Percentiles rank a stretch among this genome's conserved stretches.
Evolutionary conservation across 371 early-diverging fungal species (phyloP).

Genomic region (Smittium culicis): DNA sequence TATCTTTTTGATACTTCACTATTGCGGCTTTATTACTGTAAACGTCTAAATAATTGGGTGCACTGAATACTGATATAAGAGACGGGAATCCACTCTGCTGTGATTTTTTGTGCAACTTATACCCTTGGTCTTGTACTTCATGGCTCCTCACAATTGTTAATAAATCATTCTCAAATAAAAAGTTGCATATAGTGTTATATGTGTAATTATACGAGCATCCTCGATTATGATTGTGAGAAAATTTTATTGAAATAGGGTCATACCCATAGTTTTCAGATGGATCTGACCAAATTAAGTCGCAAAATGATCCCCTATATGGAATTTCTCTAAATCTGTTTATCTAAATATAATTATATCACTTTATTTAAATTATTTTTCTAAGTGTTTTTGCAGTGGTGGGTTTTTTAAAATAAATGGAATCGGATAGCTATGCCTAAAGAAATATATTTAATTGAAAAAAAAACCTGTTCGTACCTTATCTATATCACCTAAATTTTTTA

Average conservation of each 20-base stretch:
- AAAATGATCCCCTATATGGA: constrained; percentile 85
- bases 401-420: no score
- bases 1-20: constrained; percentile 88
- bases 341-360: no score
- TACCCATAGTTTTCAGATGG: constrained; percentile 88
- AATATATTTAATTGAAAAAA: not conserved
- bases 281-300: constrained; percentile 97
- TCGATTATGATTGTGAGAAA: constrained; percentile 76
- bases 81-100: constrained; percentile 84
- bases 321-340: constrained; percentile 89
- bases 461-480: constrained; percentile 34
- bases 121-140: constrained; percentile 93
- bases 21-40: constrained; percentile 97
- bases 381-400: no score
- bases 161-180: constrained; percentile 83
- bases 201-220: constrained; percentile 86
- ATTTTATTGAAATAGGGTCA: constrained; percentile 56
- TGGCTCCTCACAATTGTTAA: constrained; percentile 91
- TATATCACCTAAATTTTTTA: constrained; percentile 74
- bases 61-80: constrained; percentile 93
- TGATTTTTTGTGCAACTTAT: constrained; percentile 87
- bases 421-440: no score
- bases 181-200: constrained; percentile 79
- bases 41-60: constrained; percentile 94
- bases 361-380: no score